Evolutionary conservation across 2,329 filamentous ascomycete genomes (phyloP), one percentile per base, ranked within the genome.

Genomic region (Fusarium incarnatum): DNA sequence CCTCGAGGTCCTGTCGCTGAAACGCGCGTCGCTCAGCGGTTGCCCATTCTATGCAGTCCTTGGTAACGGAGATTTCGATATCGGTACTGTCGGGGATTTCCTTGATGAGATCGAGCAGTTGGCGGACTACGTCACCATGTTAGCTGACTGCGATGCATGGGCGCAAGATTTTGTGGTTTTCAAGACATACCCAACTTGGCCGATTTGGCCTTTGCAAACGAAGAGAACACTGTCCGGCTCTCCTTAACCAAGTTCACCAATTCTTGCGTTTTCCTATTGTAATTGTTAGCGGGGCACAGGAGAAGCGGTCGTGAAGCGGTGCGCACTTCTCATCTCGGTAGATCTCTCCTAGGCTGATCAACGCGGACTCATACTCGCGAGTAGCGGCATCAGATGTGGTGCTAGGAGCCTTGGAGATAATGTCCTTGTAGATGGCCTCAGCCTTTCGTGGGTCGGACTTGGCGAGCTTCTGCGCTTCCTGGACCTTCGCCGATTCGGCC

Each of bases 11-110:
- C 85, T 99, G 96, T 74, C 96, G 94, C 75, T 99, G 89, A 87
- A 99, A 99, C 65, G 94, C 93, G 78, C 96, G 92, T 76, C 94
- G 92, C 85, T 98, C 94, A 55, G 93, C 92, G 57, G 95, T 93
- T 50, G 96, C 96, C 96, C 96, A 99, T 84, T 98, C 95, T 89
- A 99, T 99, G 85, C 94, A 98, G 83, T 96, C 97, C 83, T 97
- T 97, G 78, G 96, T 99, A 76, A 98, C 94, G 80, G 91, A 85
- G 80, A 97, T 94, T 84, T 99, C 96, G 79, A 91, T 93, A 80
- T 99, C 96, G 85, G 92, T 92, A 75, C 94, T 96, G 83, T 98
- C 92, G 77, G 97, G 96, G 76, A 98, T 98, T 77, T 92, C 89
- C 76, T 92, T 90, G 86, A 98, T 96, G 80, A 98, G 90, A 81